Evolutionary conservation across 495 filamentous ascomycete species (phyloP), one percentile per base, ranked within the genome.

Genomic region (Paragyromitra xinjiangensis): DNA sequence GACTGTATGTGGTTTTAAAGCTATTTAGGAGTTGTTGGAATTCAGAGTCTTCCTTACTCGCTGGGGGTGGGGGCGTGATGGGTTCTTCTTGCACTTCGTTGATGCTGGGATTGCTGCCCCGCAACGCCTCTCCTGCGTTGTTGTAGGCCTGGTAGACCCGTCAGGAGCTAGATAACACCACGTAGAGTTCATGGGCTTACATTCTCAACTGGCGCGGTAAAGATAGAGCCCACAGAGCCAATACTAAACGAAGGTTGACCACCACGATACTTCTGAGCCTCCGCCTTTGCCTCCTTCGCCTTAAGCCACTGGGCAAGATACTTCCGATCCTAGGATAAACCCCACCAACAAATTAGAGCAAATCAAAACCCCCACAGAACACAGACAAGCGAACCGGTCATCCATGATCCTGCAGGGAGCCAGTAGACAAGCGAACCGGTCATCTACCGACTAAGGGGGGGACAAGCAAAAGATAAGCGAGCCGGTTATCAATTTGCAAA

Each of bases 311-410:
- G 71, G 6, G 71, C 39, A 37, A 73, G 71, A 29, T 73, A 73
- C 51, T 73, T 68, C 14, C 71, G 51, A 26, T 73, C 71, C 71
- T 73, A 39, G 3, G 16, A 65, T 22, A 45, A 48, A 26, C 69
- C 29, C 29, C 9, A 48, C n/a, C 14, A 39, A 59, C 16, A 26
- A 50, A 22, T 73, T 37, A 73, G 71, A 37, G 34, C 26, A 11
- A 48, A 37, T 34, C 64, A 26, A 11, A 73, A 69, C 37, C 29
- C 71, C 71, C 71, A 73, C 71, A 70, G 22, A 50, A 40, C 39
- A 58, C 71, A 69, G 71, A 73, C 71, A 48, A 73, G 71, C 71
- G 50, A 73, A 69, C 71, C 65, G 71, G 64, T 73, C 64, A 73
- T 73, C 71, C 34, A 51, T 58, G 6, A 22, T 19, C 51, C 64